These are phyloP conservation scores for Periconia sp. DNA, from an alignment of 2,329 filamentous ascomycete genomes.

Conservation along the genomic window DNA sequence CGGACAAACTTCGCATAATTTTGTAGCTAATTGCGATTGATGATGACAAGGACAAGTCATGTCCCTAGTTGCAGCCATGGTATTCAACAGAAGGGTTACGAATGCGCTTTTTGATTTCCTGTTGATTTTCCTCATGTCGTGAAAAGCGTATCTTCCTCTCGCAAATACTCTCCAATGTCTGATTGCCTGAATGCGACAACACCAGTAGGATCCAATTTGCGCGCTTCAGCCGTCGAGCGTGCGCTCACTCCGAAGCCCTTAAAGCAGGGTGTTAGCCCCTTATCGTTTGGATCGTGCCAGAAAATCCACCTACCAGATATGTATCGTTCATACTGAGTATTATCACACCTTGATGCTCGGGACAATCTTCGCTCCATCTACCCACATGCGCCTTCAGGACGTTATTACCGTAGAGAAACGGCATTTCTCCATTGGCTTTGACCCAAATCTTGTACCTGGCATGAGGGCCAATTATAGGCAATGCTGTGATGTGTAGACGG, in stretches of 20 bases:
- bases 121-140: conserved; percentile 46
- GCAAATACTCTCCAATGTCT: conserved; percentile 91
- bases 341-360: conserved; percentile 88
- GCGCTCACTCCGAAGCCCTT: conserved; percentile 92
- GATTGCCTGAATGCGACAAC: conserved; percentile 89
- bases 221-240: conserved; percentile 79
- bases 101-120: neutral
- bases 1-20: neutral
- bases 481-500: conserved; percentile 86
- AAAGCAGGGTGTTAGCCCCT: conserved; percentile 17
- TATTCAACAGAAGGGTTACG: neutral
- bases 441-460: conserved; percentile 98
- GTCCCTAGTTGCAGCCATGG: neutral
- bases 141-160: conserved; percentile 73
- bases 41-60: neutral
- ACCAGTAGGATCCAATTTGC: conserved; percentile 84
- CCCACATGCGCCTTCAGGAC: conserved; percentile 81
- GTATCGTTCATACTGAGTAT: conserved; percentile 92
- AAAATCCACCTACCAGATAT: conserved; percentile 58
- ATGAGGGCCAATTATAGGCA: conserved; percentile 86
- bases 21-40: neutral
- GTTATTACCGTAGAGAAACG: conserved; percentile 92
- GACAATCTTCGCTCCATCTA: conserved; percentile 86
- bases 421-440: conserved; percentile 95
- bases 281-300: neutral